Percentiles rank a stretch among this genome's conserved stretches.
These are phyloP conservation scores for Cardiospermum halicacabum DNA, from an alignment of 345 rosid species.

Conservation along the genomic window DNA sequence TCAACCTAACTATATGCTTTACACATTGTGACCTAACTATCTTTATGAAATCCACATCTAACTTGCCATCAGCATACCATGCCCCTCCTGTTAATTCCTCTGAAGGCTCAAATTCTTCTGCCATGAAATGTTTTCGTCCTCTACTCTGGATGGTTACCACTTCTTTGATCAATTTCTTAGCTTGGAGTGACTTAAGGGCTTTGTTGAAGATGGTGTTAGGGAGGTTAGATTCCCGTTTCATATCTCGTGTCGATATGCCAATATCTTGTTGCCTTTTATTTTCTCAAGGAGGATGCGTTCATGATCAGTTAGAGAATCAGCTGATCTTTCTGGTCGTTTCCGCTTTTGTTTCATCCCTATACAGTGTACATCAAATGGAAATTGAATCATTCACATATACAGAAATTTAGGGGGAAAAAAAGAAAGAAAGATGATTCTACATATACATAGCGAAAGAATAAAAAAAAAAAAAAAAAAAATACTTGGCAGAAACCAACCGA, in stretches of 20 bases:
- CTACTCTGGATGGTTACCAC: constrained; percentile 57
- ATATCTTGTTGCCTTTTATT: constrained; percentile 50
- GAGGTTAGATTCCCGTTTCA: constrained; percentile 39
- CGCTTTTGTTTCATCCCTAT: constrained; percentile 40
- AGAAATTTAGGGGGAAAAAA: too few species aligned
- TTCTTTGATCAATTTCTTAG: constrained; percentile 51
- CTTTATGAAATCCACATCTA: constrained; percentile 41
- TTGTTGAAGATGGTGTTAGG: constrained; percentile 29
- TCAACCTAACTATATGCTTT: constrained; percentile 23
- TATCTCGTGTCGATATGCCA: constrained; percentile 48
- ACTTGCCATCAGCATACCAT: constrained; percentile 66
- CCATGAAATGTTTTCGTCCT: constrained; percentile 50
- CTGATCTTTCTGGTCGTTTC: constrained; percentile 46
- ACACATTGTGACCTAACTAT: constrained; percentile 38
- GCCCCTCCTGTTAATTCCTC: constrained; percentile 71
- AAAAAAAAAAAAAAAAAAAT: background rate
- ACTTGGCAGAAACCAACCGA: too few species aligned
- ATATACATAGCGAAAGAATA: background rate
- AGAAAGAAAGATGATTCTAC: too few species aligned
- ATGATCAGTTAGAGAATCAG: constrained; percentile 38
- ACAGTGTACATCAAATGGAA: background rate
- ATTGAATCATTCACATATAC: too few species aligned
- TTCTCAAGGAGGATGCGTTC: constrained; percentile 38
- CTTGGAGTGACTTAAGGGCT: constrained; percentile 36
- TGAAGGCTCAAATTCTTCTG: constrained; percentile 59